Evolutionary conservation across 2,329 filamentous ascomycete genomes (phyloP).

Genomic region (Phoma sp.): DNA sequence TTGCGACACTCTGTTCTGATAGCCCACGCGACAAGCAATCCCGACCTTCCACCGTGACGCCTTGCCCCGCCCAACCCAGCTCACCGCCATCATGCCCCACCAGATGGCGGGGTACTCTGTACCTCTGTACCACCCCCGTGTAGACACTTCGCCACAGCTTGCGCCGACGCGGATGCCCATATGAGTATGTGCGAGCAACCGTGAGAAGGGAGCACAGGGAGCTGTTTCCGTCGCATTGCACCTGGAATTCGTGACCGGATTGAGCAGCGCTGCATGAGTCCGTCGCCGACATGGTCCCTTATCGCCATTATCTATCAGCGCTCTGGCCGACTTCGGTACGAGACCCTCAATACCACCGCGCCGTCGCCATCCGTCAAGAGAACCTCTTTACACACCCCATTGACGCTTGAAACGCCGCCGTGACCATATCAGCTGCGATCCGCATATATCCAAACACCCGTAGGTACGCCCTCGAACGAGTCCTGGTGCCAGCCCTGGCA

Average conservation of each 20-base stretch:
- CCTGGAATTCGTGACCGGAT: no score
- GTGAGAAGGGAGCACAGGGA: no score
- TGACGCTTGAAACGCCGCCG: constrained; percentile 12
- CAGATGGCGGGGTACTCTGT: constrained; percentile 32
- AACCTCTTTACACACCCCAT: constrained; percentile 21
- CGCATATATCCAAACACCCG: background rate
- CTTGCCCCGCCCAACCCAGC: constrained; percentile 4
- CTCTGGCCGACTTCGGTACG: constrained; percentile 35
- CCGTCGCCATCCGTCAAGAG: constrained; percentile 7
- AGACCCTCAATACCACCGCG: constrained; percentile 21
- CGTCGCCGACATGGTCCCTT: constrained; percentile 27
- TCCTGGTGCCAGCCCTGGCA: constrained; percentile 6
- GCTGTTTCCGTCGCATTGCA: no score
- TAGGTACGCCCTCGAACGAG: constrained; percentile 6
- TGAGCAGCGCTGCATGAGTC: background rate
- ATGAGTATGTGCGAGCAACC: background rate
- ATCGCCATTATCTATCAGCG: constrained; percentile 34
- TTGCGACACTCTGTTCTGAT: constrained; percentile 5
- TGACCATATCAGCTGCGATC: background rate
- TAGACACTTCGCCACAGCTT: background rate
- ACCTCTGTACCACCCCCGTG: background rate
- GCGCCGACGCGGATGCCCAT: no score
- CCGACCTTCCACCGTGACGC: constrained; percentile 25
- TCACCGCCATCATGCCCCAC: constrained; percentile 18
- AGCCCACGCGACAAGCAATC: constrained; percentile 10